A percentile compares a stretch with the other conserved stretches of the same genome.
phyloP scores from a whole-genome alignment of 1,284 basidiomycete species.

The Lignosus rhinocerotis region DNA sequence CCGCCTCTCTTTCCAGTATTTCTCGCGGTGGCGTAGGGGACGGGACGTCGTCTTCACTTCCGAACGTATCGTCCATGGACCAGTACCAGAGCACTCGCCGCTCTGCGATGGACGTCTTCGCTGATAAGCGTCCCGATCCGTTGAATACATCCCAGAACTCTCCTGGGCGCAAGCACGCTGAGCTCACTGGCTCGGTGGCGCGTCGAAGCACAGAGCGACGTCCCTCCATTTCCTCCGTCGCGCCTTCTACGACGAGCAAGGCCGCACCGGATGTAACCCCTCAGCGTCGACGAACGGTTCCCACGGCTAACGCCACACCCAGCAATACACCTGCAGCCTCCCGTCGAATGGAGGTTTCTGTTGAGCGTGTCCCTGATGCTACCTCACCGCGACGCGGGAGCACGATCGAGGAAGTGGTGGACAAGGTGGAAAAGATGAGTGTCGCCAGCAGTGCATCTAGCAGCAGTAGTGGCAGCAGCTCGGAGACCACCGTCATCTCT shows the following conservation, averaged over 20 bases:
- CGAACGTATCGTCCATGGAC: constrained; percentile 44
- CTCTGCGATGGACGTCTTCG: constrained; percentile 42
- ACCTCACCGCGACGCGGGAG: constrained; percentile 23
- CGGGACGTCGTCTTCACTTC: constrained; percentile 34
- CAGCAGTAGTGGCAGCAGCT: constrained; percentile 60
- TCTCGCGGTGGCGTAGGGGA: constrained; percentile 43
- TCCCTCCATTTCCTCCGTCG: constrained; percentile 48
- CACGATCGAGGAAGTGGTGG: constrained; percentile 40
- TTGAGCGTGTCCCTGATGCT: constrained; percentile 7
- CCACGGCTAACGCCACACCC: constrained; percentile 13
- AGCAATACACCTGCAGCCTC: constrained; percentile 2
- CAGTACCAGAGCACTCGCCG: constrained; percentile 45
- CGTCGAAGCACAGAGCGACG: constrained; percentile 48
- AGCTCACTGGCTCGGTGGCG: constrained; percentile 49
- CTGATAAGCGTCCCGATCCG: constrained; percentile 47
- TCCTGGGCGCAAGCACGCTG: constrained; percentile 58
- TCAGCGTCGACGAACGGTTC: constrained; percentile 32
- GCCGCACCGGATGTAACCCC: constrained; percentile 26
- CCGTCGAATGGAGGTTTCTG: constrained; percentile 7
- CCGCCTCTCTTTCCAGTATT: constrained; percentile 38
- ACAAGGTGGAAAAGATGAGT: constrained; percentile 42
- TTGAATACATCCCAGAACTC: constrained; percentile 43
- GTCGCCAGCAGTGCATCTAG: constrained; percentile 43
- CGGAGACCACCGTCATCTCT: constrained; percentile 74
- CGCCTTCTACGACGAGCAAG: constrained; percentile 32